A percentile compares a stretch with the other conserved stretches of the same genome.
Evolutionary conservation across 495 filamentous ascomycete species (phyloP).

Genomic region (Podospora comata): DNA sequence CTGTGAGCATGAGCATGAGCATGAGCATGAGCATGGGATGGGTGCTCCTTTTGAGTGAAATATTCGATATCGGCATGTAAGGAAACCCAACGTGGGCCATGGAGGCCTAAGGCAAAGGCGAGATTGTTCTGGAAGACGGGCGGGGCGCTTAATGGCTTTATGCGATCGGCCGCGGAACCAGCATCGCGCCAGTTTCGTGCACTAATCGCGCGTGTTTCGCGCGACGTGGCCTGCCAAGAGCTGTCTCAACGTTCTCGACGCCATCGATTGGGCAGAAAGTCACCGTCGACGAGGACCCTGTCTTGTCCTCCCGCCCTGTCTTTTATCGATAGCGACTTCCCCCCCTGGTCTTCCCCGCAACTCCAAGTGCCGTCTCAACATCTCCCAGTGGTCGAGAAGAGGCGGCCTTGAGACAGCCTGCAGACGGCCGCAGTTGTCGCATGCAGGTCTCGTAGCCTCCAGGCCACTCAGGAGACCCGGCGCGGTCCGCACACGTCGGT

Average conservation of each 20-base stretch:
- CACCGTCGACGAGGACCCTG: background rate
- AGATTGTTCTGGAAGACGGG: constrained; percentile 5
- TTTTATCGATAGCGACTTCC: constrained; percentile 38
- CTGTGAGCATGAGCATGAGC: background rate
- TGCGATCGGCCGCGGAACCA: constrained; percentile 17
- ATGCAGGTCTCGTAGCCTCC: constrained; percentile 21
- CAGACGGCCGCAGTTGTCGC: constrained; percentile 25
- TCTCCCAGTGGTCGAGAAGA: constrained; percentile 24
- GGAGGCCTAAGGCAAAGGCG: background rate
- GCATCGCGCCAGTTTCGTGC: constrained; percentile 33
- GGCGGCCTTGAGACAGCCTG: constrained; percentile 27
- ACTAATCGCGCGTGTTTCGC: constrained; percentile 26
- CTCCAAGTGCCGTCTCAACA: constrained; percentile 22
- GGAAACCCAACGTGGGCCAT: background rate
- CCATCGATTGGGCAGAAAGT: constrained; percentile 15
- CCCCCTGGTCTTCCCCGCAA: constrained; percentile 16
- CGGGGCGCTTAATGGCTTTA: constrained; percentile 26
- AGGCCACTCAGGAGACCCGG: constrained; percentile 31
- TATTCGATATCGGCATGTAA: background rate
- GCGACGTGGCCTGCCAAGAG: constrained; percentile 21
- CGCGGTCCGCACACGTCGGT: constrained; percentile 27
- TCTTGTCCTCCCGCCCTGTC: constrained; percentile 8
- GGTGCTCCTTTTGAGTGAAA: background rate
- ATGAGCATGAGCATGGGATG: background rate
- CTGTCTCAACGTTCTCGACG: background rate